Base-by-base conservation (phyloP, 1,139 yeast species). In the Scheffersomyces titani region DNA sequence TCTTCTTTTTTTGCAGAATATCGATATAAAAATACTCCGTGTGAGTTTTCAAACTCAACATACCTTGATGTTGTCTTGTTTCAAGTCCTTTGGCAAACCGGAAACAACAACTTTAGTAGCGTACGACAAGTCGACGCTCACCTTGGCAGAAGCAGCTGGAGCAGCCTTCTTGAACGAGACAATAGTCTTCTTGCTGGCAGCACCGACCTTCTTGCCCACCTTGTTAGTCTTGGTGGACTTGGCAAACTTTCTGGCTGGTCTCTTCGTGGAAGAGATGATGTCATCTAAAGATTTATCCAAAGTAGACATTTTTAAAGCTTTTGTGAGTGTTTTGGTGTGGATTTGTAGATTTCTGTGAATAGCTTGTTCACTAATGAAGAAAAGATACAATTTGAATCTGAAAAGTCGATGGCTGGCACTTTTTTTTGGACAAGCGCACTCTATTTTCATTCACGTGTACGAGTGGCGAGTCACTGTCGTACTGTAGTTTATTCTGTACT, bases 211-310 rank as follows among this genome's bases (percentile, higher is more conserved):
- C 64, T 74, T 71, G 51, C 76, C 75, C 54, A 69, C 77, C 70
- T 72, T 79, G 77, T 66, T 76, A 67, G 68, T 70, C 60, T 75
- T 75, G 49, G 60, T 61, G 18, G 51, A 53, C 51, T 59, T 57
- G 48, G 61, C 56, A 53, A 55, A 56, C 59, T 60, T 63, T 62
- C 66, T 66, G 22, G 18, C 49, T 60, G 70, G 63, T 59, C 62
- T 66, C 75, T 76, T 69, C 82, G 84, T 74, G 76, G 91, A 78
- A 61, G 96, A 84, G 73, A 94, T 91, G 73, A 94, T 94, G 69
- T 93, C 98, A 80, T 94, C 99, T 71, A 94, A 87, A 56, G 98
- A 92, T 80, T 91, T 89, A 80, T 94, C 98, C 78, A 94, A 85
- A 69, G 89, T 82, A 65, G 87, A 73, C 78, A 74, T 74, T 44